Evolutionary conservation across 495 filamentous ascomycete genomes (phyloP).

Genomic region (Aspergillus cristatus): DNA sequence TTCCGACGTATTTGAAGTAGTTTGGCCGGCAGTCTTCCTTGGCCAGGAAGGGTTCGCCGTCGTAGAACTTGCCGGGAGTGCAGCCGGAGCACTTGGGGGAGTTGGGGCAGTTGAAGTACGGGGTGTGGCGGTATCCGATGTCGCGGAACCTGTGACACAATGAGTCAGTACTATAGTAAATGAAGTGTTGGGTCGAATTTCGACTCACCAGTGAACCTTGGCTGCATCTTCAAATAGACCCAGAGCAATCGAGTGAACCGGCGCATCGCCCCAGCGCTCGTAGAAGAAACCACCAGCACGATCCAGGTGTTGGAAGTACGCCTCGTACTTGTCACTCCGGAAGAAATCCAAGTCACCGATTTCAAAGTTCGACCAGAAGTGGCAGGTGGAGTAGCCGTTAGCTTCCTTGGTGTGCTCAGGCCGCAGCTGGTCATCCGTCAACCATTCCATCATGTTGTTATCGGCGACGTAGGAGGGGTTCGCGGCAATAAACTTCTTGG

Average conservation of each 20-base stretch:
- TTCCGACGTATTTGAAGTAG: constrained; percentile 93
- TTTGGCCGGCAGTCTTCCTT: constrained; percentile 92
- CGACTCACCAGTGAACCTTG: constrained; percentile 87
- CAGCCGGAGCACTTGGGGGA: constrained; percentile 91
- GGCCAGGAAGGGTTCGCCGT: constrained; percentile 73
- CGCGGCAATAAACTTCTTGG: constrained; percentile 72
- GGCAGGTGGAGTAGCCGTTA: constrained; percentile 95
- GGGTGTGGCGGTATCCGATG: constrained; percentile 97
- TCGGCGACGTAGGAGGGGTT: constrained; percentile 73
- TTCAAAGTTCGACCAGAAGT: constrained; percentile 99
- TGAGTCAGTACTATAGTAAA: constrained; percentile 7
- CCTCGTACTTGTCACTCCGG: constrained; percentile 82
- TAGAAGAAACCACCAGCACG: constrained; percentile 96
- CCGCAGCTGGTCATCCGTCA: constrained; percentile 66
- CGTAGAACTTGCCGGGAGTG: constrained; percentile 72
- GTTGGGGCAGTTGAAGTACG: constrained; percentile 97
- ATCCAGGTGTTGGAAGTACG: constrained; percentile 95
- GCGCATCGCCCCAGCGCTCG: constrained; percentile 97
- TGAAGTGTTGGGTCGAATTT: not conserved
- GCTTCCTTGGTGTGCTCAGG: constrained; percentile 72
- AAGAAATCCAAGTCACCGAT: constrained; percentile 94
- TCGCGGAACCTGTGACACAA: constrained; percentile 76
- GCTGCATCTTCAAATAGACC: constrained; percentile 84
- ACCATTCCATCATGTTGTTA: constrained; percentile 81
- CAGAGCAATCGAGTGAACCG: constrained; percentile 92